phyloP scores from a whole-genome alignment of 352 stramenopile species.

The Phytophthora colocasiae region DNA sequence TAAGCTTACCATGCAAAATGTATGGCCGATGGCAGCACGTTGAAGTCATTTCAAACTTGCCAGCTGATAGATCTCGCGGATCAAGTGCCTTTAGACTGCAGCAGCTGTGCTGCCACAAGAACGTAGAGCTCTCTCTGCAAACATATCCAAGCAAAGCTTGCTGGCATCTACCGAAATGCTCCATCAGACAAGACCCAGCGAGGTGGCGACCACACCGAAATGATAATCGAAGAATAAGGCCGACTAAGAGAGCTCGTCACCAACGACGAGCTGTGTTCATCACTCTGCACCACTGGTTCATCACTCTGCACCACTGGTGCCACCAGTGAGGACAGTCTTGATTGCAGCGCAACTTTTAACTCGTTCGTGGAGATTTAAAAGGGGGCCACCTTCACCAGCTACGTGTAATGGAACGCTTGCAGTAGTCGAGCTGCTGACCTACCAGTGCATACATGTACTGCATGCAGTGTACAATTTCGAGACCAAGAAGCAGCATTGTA shows the following conservation, averaged over 20 bases:
- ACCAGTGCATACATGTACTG: no score
- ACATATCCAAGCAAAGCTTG: neutral
- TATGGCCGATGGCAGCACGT: neutral
- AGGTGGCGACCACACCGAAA: conserved; percentile 27
- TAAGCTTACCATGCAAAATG: no score
- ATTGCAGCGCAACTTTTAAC: no score
- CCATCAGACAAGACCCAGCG: conserved; percentile 9
- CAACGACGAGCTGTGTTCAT: neutral
- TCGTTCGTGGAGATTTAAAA: no score
- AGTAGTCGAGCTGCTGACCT: no score
- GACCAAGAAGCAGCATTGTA: no score
- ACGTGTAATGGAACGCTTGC: no score
- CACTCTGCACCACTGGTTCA: no score
- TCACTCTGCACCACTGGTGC: no score
- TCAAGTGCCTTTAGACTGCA: conserved; percentile 3
- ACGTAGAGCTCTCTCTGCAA: neutral
- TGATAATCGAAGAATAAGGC: conserved; percentile 37
- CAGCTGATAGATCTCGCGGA: neutral
- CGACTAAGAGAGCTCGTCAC: neutral
- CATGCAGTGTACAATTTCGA: no score
- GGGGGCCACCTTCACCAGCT: no score
- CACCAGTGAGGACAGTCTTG: no score
- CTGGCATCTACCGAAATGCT: neutral
- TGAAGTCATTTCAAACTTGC: neutral
- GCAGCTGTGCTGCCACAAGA: conserved; percentile 1